Base-by-base conservation (phyloP, 129 eudicot species). In the Centrapalus pauciflorus region DNA sequence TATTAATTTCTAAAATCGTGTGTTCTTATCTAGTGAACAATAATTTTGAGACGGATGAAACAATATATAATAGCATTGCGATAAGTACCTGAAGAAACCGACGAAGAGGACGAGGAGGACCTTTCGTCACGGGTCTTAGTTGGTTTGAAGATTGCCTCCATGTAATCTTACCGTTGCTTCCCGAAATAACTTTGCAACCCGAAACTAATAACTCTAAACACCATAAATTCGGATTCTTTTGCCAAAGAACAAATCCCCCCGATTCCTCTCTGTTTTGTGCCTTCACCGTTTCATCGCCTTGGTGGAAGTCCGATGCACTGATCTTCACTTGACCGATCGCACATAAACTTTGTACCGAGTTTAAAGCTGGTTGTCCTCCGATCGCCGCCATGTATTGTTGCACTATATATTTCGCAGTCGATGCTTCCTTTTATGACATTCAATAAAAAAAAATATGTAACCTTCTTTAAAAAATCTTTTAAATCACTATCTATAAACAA, bases 121-220 rank as follows among this genome's bases (percentile, higher is more conserved):
- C 99, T 29, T 75, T 82, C 11, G 83, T 50, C 55, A 94, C 70
- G 7, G 95, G 91, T 54, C 81, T 79, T 58, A 68, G 82, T 63
- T 84, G 95, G 66, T 94, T 94, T n/a, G 99, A 86, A 45, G 95
- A 86, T 50, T 89, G 86, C 52, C 99, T 82, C 99, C 99, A 94
- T 1, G 95, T 82, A 17, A 84, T 41, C 41, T 78, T 80, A 66
- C 97, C 99, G 57, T 94, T 86, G 81, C 97, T 71, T 25, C 99
- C 97, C 0, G 99, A 86, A 70, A 82, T 84, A 29, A 94, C 93
- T 61, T 94, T 94, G 70, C 96, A 94, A 3, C 95, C 96, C 1
- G 95, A 84, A 55, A 94, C 82, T 28, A 89, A 79, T 35, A 94
- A 43, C 69, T 94, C 99, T 35, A 94, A 57, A 61, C 82, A 86